A percentile compares a stretch with the other conserved stretches of the same genome.
Evolutionary conservation across 2,329 filamentous ascomycete species (phyloP).

Genomic region (Lizonia empirigonia): DNA sequence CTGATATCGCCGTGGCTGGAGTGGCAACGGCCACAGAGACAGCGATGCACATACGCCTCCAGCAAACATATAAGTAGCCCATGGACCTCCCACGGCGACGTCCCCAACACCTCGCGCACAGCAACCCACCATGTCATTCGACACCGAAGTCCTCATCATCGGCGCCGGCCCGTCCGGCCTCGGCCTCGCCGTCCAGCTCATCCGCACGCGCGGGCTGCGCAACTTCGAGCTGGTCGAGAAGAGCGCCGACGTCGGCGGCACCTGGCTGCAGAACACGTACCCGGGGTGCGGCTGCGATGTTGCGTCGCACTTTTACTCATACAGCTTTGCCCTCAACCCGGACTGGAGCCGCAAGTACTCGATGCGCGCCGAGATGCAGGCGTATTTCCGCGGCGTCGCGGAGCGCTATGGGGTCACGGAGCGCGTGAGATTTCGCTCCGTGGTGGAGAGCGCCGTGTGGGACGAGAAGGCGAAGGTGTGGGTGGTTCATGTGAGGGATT

Average conservation of each 20-base stretch:
- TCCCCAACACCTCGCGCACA: not conserved
- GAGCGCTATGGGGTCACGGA: constrained; percentile 45
- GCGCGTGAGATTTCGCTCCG: constrained; percentile 53
- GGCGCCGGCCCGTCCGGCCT: constrained; percentile 58
- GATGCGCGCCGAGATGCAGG: constrained; percentile 60
- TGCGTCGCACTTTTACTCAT: constrained; percentile 64
- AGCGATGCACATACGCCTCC: not conserved
- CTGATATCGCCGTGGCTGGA: not conserved
- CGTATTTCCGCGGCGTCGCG: constrained; percentile 55
- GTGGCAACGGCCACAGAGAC: not conserved
- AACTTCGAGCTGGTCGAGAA: constrained; percentile 55
- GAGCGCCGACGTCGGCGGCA: constrained; percentile 45
- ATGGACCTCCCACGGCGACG: not conserved
- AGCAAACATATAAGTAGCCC: not conserved
- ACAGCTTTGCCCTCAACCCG: constrained; percentile 64
- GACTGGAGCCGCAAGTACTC: constrained; percentile 65
- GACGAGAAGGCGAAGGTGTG: constrained; percentile 51
- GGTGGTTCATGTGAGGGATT: constrained; percentile 36
- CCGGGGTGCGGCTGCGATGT: constrained; percentile 46
- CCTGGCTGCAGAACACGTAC: constrained; percentile 43
- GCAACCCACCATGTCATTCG: constrained; percentile 37
- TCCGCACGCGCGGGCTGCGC: constrained; percentile 46
- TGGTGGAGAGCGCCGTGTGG: constrained; percentile 54
- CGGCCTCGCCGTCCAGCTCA: constrained; percentile 54
- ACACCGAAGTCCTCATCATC: constrained; percentile 57